Percentiles rank a stretch among this genome's conserved stretches.
Conservation (phyloP, 768 basidiomycete genomes). For the Calvatia gigantea region DNA sequence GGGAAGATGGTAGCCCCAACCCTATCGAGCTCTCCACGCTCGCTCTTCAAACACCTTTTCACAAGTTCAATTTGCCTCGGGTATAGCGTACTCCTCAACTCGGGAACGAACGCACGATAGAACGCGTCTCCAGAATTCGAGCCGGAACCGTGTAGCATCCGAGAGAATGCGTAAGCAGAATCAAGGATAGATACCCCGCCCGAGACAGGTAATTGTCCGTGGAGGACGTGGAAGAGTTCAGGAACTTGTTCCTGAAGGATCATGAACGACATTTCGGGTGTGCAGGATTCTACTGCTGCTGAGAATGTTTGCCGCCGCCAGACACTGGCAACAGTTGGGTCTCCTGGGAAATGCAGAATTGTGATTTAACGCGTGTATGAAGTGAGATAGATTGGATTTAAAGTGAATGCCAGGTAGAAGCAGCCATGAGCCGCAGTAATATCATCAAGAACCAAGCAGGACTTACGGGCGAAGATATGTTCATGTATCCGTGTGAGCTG, state of each 20-base stretch:
- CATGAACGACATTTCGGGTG: conserved; percentile 62
- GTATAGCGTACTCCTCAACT: conserved; percentile 69
- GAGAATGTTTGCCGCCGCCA: conserved; percentile 91
- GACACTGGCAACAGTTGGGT: conserved; percentile 84
- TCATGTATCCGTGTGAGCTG: conserved; percentile 87
- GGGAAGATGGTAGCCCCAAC: conserved; percentile 88
- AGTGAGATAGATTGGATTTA: no score
- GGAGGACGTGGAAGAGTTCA: conserved; percentile 53
- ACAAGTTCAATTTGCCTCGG: conserved; percentile 82
- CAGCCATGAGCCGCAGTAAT: background rate
- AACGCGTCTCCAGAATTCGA: conserved; percentile 67
- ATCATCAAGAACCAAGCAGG: background rate
- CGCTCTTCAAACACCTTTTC: conserved; percentile 75
- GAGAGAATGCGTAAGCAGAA: conserved; percentile 73
- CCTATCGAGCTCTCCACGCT: conserved; percentile 65
- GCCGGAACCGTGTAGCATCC: conserved; percentile 78
- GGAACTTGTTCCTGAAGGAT: conserved; percentile 75
- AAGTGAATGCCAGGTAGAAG: background rate
- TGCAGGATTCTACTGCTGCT: conserved; percentile 76
- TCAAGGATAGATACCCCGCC: conserved; percentile 61
- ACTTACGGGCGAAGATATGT: conserved; percentile 79
- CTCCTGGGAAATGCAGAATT: conserved; percentile 48
- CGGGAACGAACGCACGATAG: conserved; percentile 85
- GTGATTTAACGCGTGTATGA: no score
- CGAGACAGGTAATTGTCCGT: conserved; percentile 35